Evolutionary conservation across 331 rosid species (phyloP).

Genomic region (Quercus tomentella): DNA sequence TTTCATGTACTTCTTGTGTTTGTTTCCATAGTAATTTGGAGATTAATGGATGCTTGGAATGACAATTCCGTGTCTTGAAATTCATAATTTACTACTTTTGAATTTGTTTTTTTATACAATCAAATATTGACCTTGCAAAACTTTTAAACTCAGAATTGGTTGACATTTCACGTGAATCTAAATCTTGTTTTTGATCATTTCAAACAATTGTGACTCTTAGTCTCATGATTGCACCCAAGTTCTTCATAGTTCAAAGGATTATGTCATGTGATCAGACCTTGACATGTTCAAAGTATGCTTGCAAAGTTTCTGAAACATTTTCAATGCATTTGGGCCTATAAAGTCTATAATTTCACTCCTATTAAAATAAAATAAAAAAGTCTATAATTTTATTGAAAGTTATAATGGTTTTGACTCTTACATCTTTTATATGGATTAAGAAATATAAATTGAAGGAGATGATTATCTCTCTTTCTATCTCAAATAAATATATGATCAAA

Average conservation of each 20-base stretch:
- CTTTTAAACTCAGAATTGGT: not conserved
- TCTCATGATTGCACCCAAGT: not conserved
- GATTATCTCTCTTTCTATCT: too few relatives aligned
- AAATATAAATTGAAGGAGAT: too few relatives aligned
- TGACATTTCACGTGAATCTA: not conserved
- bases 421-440: too few relatives aligned
- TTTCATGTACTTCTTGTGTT: too few relatives aligned
- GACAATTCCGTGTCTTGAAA: too few relatives aligned
- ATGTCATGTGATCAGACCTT: not conserved
- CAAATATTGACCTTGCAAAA: not conserved
- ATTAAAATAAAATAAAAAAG: too few relatives aligned
- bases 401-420: too few relatives aligned
- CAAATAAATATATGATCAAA: too few relatives aligned
- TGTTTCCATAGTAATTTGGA: too few relatives aligned
- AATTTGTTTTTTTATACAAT: not conserved
- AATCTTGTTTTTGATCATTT: not conserved
- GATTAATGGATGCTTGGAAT: too few relatives aligned
- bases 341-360: not conserved
- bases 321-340: not conserved
- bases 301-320: not conserved
- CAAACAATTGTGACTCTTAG: not conserved
- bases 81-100: too few relatives aligned
- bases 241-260: not conserved
- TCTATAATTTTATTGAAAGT: too few relatives aligned
- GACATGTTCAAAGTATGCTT: not conserved